Evolutionary conservation across 2,329 filamentous ascomycete species (phyloP).

Genomic region (Ophiostoma quercus): DNA sequence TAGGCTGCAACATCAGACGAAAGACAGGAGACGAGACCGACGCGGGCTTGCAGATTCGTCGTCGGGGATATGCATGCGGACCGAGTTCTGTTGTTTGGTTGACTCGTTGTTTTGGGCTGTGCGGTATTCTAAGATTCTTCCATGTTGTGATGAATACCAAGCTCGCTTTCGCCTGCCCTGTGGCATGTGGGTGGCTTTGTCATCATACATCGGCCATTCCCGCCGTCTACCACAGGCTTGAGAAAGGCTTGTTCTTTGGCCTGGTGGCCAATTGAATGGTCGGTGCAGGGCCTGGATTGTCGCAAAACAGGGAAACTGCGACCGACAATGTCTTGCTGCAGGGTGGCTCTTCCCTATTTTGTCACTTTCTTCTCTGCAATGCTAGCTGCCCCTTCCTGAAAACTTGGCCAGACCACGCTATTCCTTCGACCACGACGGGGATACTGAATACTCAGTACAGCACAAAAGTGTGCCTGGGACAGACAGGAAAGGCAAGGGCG

Average conservation of each 20-base stretch:
- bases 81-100: background rate
- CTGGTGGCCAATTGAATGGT: background rate
- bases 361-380: background rate
- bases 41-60: background rate
- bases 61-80: background rate
- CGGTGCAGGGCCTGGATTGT: background rate
- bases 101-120: background rate
- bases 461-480: background rate
- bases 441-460: background rate
- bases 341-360: background rate
- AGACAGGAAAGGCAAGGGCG: background rate
- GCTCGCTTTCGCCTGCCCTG: background rate
- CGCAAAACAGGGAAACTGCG: slow-evolving; percentile 4
- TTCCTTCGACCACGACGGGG: background rate
- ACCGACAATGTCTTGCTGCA: background rate
- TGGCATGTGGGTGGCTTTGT: background rate
- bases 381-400: background rate
- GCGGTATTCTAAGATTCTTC: background rate
- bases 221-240: background rate
- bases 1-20: background rate
- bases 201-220: slow-evolving; percentile 7
- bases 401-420: slow-evolving; percentile 2
- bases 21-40: background rate
- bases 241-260: background rate
- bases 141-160: background rate